Base-by-base conservation (phyloP, 2,329 filamentous ascomycete species). In the Cladosporium oxysporum region DNA sequence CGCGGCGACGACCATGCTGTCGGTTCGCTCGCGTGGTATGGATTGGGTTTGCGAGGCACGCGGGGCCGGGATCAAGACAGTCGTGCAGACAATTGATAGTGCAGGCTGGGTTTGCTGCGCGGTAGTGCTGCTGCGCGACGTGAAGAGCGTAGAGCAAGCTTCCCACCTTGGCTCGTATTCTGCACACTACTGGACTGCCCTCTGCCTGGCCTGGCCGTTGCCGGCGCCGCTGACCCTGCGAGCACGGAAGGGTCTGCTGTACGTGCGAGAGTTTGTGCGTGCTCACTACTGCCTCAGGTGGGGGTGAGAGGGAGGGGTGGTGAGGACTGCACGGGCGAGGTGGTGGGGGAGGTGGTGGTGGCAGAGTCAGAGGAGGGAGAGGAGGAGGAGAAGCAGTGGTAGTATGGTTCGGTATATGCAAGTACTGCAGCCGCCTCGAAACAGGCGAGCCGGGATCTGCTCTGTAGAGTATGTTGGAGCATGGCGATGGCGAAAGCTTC, bases 1-100 rank as follows among this genome's bases (percentile, higher is more conserved):
- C 68, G 67, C 64, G 55, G 63, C 67, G 57, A 28, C 53, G 26
- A 61, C 71, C 72, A 74, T 72, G 66, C 68, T 69, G 67, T 61
- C 70, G 71, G 63, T 31, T 29, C 26, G 57, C 57, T 47, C 37
- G 33, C 33, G 57, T 59, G 57, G 52, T 55, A 55, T 29, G 52
- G 52, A 55, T 31, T 55, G 28, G 52, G 29, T 50, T 62, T 62
- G 60, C 37, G 58, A 31, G 12, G 41, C 28, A 61, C 37, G 58
- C 52, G 52, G 29, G 52, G 31, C 49, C 18, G 49, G 23, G 26
- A 26, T 53, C 7, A 3, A n/a, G 37, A 16, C n/a, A 7, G 41
- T 23, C 21, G 50, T 29, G 26, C 50, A 53, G 50, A 33, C 16
- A 29, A 29, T 26, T 26, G 23, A 55, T 18, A 21, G 2, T 21